Percentiles rank a stretch among this genome's conserved stretches.
Conservation (phyloP, 2,329 filamentous ascomycete genomes). For the Stachybotrys elegans region DNA sequence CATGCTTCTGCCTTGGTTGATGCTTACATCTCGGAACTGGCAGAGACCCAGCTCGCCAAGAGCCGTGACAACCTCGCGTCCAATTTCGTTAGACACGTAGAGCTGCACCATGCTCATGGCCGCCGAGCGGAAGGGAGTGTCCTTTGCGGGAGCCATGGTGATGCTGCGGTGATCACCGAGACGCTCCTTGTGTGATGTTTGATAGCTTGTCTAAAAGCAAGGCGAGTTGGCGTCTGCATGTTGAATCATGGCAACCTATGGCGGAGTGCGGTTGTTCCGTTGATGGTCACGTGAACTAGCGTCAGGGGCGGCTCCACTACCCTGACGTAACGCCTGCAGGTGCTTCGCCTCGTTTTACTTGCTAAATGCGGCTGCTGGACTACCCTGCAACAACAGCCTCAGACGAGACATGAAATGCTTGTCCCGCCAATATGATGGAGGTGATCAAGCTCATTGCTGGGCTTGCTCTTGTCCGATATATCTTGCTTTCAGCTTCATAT, state of each 20-base stretch:
- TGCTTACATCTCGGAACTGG: conserved; percentile 74
- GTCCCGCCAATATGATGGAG: no score
- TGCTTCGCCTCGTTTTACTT: no score
- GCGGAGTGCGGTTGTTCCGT: conserved; percentile 21
- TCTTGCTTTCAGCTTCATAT: no score
- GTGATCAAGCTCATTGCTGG: no score
- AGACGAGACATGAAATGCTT: no score
- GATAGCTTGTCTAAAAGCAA: conserved; percentile 23
- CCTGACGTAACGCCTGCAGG: no score
- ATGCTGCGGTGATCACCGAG: conserved; percentile 23
- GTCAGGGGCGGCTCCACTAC: no score
- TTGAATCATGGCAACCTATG: conserved; percentile 14
- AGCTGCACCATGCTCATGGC: conserved; percentile 99
- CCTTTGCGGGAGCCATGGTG: conserved; percentile 62
- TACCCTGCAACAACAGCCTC: no score
- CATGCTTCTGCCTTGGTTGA: not conserved
- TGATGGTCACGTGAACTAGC: conserved; percentile 3
- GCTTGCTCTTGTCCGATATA: no score
- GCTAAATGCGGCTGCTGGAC: no score
- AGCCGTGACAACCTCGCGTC: conserved; percentile 93
- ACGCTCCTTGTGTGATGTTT: conserved; percentile 21
- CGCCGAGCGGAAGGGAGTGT: conserved; percentile 99
- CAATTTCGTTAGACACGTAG: conserved; percentile 98
- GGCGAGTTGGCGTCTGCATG: conserved; percentile 18
- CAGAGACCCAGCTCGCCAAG: conserved; percentile 93